Evolutionary conservation across 352 stramenopile genomes (phyloP), one percentile per base, ranked within the genome.

Genomic region (Phytophthora foliorum): DNA sequence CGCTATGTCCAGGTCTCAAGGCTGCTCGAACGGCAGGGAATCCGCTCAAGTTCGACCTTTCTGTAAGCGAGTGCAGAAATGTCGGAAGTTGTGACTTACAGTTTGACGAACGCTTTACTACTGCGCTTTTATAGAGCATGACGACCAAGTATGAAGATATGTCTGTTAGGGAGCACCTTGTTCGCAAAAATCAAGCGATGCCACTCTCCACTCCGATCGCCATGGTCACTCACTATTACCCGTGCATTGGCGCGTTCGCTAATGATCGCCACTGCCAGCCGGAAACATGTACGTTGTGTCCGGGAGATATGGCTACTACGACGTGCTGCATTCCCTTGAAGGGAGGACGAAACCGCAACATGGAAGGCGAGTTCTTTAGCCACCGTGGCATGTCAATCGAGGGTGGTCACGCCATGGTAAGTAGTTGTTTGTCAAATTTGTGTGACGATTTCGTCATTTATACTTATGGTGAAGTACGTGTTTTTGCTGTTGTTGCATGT

Each of bases 331-430:
- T 94, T 42, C 84, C 86, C 10, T 66, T 92, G 17, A 89, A 85
- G 45, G 83, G 82, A 44, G 80, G 87, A 6, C 79, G 67, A 63
- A 93, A 90, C 51, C 82, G 80, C 55, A 94, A 94, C 72, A 93
- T 94, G 84, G 84, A 94, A 60, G 87, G 84, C 41, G 87, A 94
- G 57, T 94, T 92, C 69, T 92, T 92, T 70, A 91, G 80, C 50
- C 84, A 93, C 59, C 82, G 79, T 32, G 82, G 84, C 7, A 93
- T 93, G 81, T 91, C 83, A 17, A 92, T 93, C 55, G 87, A 93
- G 70, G 84, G 83, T 49, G 84, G 87, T 8, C 87, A 93, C 63
- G 84, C 83, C 1, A 93, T 94, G 87, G 86, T 90, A 86, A 36
- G 69, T 29, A 36, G 69, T 29, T 8, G 4, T 36, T 49, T 29